A percentile compares a stretch with the other conserved stretches of the same genome.
Conservation (phyloP, 192 early-diverging fungal genomes). For the Glomus cerebriforme region DNA sequence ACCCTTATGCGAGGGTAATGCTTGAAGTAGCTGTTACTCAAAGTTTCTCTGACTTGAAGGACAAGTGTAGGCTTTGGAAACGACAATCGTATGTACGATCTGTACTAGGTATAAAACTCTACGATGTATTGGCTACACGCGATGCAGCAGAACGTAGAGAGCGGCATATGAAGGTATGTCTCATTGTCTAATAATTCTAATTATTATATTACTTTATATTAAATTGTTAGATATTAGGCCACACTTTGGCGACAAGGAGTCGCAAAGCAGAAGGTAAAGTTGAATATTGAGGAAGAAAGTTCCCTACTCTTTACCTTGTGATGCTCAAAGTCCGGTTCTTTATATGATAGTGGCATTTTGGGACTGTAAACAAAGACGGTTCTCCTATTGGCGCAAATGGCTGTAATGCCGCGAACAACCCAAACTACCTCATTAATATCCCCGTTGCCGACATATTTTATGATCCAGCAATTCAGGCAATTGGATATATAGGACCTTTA, state of each 20-base stretch:
- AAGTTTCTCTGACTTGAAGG: not conserved
- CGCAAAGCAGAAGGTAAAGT: slow-evolving; percentile 11
- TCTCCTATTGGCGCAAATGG: slow-evolving; percentile 7
- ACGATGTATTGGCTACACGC: not conserved
- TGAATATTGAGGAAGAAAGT: slow-evolving; percentile 3
- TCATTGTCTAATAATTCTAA: slow-evolving; percentile 17
- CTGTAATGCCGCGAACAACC: slow-evolving; percentile 22
- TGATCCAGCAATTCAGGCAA: slow-evolving; percentile 11
- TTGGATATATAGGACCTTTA: slow-evolving; percentile 18
- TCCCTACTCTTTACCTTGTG: not conserved
- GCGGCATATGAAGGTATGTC: slow-evolving; percentile 20
- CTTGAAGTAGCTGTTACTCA: slow-evolving; percentile 5
- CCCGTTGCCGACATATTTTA: slow-evolving; percentile 26
- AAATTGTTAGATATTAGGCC: slow-evolving; percentile 24
- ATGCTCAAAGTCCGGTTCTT: slow-evolving; percentile 8
- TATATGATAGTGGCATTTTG: slow-evolving; percentile 31
- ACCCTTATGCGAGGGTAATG: slow-evolving; percentile 21
- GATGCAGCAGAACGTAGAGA: not conserved
- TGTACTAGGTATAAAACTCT: slow-evolving; percentile 23
- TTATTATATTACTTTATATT: slow-evolving; percentile 13
- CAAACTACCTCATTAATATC: slow-evolving; percentile 20
- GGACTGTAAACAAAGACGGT: slow-evolving; percentile 19
- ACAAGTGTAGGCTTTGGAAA: slow-evolving; percentile 20
- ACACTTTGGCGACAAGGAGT: slow-evolving; percentile 28
- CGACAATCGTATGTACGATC: slow-evolving; percentile 8